A percentile compares a stretch with the other conserved stretches of the same genome.
phyloP scores from a whole-genome alignment of 441 rosid genomes.

The Viola pubescens region DNA sequence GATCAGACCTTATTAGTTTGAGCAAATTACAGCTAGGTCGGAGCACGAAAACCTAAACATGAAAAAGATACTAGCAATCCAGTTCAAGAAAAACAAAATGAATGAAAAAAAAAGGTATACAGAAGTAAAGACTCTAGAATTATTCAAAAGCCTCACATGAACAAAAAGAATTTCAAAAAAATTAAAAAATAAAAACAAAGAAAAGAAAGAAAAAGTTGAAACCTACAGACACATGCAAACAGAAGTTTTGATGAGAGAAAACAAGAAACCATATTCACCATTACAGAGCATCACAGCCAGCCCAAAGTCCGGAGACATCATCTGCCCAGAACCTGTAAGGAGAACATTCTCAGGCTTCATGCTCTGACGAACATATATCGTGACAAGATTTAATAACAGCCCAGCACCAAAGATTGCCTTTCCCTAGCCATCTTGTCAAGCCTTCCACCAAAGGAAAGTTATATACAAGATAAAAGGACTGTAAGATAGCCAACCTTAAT shows the following conservation, averaged over 20 bases:
- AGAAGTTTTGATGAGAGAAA: not conserved
- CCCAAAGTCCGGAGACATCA: constrained; percentile 82
- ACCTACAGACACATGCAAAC: not conserved
- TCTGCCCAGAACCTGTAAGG: constrained; percentile 51
- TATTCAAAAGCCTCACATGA: not conserved
- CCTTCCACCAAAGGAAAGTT: constrained; percentile 74
- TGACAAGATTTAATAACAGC: constrained; percentile 67
- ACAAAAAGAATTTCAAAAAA: not conserved
- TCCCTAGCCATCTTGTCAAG: constrained; percentile 61
- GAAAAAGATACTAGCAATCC: not conserved
- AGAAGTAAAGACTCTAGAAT: too few relatives aligned
- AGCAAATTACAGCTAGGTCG: too few relatives aligned
- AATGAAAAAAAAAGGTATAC: not conserved
- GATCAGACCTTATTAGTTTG: not conserved
- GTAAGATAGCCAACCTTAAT: constrained; percentile 50
- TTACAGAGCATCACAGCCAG: constrained; percentile 65
- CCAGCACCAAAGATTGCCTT: constrained; percentile 52
- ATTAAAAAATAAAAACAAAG: not conserved
- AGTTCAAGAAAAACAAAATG: not conserved
- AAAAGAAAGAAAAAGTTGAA: not conserved
- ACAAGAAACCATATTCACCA: constrained; percentile 31
- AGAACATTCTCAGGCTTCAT: constrained; percentile 81
- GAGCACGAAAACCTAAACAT: not conserved
- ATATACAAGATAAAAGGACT: constrained; percentile 77
- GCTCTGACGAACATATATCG: constrained; percentile 82